phyloP scores from a whole-genome alignment of 257 asterid genomes.

The Plantago major region DNA sequence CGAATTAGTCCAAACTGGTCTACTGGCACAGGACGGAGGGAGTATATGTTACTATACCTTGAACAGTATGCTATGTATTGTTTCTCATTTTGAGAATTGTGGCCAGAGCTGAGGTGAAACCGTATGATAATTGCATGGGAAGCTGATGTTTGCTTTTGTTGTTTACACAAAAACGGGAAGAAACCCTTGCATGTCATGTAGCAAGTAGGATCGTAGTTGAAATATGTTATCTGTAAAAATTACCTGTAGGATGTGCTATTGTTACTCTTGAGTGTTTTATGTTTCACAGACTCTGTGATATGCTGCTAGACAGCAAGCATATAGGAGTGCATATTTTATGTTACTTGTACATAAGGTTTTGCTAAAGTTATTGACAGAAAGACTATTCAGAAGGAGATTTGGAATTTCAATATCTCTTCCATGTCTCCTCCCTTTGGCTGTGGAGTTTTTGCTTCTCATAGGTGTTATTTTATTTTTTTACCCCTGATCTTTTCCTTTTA shows the following conservation, averaged over 20 bases:
- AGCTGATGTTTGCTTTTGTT: not conserved
- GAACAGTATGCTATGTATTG: not conserved
- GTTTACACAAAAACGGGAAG: not conserved
- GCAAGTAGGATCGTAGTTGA: no score
- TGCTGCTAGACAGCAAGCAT: not conserved
- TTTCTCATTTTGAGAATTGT: not conserved
- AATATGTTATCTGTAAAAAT: no score
- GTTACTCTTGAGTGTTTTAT: not conserved
- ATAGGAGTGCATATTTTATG: no score
- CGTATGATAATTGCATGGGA: conserved; percentile 4
- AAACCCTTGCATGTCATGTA: no score
- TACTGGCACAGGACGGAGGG: no score
- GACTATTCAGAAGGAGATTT: not conserved
- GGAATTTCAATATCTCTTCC: not conserved
- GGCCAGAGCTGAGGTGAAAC: not conserved
- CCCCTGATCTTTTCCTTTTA: conserved; percentile 7
- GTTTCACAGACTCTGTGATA: not conserved
- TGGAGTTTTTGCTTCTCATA: not conserved
- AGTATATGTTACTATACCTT: not conserved
- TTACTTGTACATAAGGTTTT: conserved; percentile 7
- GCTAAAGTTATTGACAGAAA: not conserved
- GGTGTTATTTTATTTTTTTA: not conserved
- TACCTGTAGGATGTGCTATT: no score
- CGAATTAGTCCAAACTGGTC: no score
- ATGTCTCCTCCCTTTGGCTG: no score